phyloP scores from a whole-genome alignment of 768 basidiomycete genomes.

The Amanita muscaria region DNA sequence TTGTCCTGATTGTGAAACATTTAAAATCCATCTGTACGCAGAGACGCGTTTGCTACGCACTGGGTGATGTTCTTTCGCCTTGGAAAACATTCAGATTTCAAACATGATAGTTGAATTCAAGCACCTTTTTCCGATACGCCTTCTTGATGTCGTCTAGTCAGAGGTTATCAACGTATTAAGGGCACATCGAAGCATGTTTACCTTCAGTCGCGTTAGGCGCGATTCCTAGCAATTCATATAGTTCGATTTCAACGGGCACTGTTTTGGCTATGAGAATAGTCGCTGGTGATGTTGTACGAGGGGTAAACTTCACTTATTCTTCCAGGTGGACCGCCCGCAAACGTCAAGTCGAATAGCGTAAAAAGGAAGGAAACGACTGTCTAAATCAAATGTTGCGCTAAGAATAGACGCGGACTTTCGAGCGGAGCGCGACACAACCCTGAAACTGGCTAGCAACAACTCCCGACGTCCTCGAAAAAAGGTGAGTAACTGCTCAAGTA shows the following conservation, averaged over 20 bases:
- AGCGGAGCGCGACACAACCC: too few species aligned
- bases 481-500: constrained; percentile 12
- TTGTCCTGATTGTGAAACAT: constrained; percentile 48
- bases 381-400: constrained; percentile 7
- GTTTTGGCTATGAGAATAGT: background rate
- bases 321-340: background rate
- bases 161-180: too few species aligned
- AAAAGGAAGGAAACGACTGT: constrained; percentile 8
- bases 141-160: constrained; percentile 93
- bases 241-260: constrained; percentile 72
- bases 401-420: constrained; percentile 17
- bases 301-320: constrained; percentile 7
- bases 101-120: constrained; percentile 11
- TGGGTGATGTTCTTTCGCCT: constrained; percentile 87
- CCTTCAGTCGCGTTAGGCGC: constrained; percentile 63
- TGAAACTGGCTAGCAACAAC: too few species aligned
- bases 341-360: constrained; percentile 6
- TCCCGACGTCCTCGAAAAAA: too few species aligned
- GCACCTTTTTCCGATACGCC: constrained; percentile 88
- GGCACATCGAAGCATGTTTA: too few species aligned
- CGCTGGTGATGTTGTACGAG: background rate
- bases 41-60: constrained; percentile 29
- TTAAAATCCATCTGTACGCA: background rate
- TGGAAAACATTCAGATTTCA: constrained; percentile 15
- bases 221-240: constrained; percentile 84